These are phyloP conservation scores for Plasmodium ovale DNA, from an alignment of 169 alveolate genomes.

Conservation along the genomic window DNA sequence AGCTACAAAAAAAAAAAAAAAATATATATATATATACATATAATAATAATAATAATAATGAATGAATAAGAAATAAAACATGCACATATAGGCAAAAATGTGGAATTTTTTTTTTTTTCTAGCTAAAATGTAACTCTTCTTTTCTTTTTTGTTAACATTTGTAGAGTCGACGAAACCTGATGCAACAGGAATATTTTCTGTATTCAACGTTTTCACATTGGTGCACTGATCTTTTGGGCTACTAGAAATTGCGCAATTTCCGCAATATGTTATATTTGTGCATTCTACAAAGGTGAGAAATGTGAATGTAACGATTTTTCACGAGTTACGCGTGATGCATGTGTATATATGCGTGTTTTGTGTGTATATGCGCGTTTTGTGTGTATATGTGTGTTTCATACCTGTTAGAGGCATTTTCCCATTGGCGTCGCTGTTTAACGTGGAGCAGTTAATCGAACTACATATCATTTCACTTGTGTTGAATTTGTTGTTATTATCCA, in stretches of 20 bases:
- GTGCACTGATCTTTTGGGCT: constrained; percentile 64
- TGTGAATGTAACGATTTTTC: neutral
- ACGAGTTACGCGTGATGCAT: neutral
- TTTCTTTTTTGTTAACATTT: constrained; percentile 46
- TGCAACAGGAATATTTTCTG: constrained; percentile 32
- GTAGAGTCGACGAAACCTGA: constrained; percentile 51
- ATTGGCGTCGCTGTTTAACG: constrained; percentile 20
- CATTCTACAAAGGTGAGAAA: constrained; percentile 44
- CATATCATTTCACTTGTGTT: constrained; percentile 70
- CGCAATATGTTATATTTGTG: constrained; percentile 62
- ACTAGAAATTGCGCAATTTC: constrained; percentile 29
- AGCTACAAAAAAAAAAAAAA: constrained; percentile 37
- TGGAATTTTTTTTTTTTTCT: constrained; percentile 7
- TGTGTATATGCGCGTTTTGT: neutral
- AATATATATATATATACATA: constrained; percentile 17
- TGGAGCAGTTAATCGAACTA: constrained; percentile 41
- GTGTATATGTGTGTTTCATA: neutral
- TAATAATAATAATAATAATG: neutral
- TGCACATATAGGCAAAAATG: too few relatives aligned
- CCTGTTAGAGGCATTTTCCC: constrained; percentile 49
- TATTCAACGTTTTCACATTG: constrained; percentile 34
- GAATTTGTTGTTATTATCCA: constrained; percentile 27
- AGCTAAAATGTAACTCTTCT: neutral
- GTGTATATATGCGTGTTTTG: neutral
- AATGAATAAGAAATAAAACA: too few relatives aligned